phyloP scores from a whole-genome alignment of 768 basidiomycete species.

The Boletus huronensis region DNA sequence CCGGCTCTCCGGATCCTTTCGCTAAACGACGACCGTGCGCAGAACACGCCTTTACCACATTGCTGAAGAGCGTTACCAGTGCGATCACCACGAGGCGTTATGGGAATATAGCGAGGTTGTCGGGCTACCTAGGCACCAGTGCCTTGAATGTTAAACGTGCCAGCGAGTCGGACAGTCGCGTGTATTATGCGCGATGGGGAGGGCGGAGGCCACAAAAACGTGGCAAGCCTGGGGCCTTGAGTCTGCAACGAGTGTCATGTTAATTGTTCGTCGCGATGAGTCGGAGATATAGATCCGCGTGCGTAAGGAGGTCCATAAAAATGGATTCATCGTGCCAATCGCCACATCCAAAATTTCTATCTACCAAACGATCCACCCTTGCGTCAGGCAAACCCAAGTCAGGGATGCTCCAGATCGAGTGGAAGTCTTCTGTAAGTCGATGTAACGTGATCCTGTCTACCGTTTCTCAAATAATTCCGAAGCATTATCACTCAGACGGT shows the following conservation, averaged over 20 bases:
- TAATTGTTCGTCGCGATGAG: background rate
- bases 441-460: background rate
- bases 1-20: conserved; percentile 13
- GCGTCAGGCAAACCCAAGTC: background rate
- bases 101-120: conserved; percentile 17
- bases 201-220: conserved; percentile 8
- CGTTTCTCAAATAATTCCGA: background rate
- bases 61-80: conserved; percentile 1
- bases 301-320: conserved; percentile 24
- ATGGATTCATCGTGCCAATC: conserved; percentile 8
- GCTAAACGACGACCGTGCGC: conserved; percentile 14
- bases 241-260: background rate
- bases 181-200: conserved; percentile 1
- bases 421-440: conserved; percentile 32
- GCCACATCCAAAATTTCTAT: conserved; percentile 8
- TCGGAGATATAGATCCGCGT: conserved; percentile 12
- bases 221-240: background rate
- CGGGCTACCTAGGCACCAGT: background rate
- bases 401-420: conserved; percentile 31
- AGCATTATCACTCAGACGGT: conserved; percentile 36
- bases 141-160: conserved; percentile 9
- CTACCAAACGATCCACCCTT: conserved; percentile 6
- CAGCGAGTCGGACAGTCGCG: background rate
- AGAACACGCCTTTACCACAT: conserved; percentile 19
- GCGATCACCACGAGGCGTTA: conserved; percentile 14